Conservation (phyloP, 345 rosid genomes). For the Salix suchowensis region DNA sequence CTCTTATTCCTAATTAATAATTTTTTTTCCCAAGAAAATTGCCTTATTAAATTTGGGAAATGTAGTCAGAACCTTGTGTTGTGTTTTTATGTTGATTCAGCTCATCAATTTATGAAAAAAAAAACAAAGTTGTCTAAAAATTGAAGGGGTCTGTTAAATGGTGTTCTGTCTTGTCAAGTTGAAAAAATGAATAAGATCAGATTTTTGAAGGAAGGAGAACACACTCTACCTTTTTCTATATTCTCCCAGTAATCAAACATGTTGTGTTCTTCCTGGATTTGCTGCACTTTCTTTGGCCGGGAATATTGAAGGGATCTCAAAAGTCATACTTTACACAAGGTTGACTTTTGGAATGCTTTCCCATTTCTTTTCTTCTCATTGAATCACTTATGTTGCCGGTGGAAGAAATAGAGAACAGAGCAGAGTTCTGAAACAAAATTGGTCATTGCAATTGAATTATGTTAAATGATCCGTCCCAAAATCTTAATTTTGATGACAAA, state of each 20-base stretch:
- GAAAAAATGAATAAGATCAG: background rate
- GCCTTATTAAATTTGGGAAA: background rate
- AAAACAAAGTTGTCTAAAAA: background rate
- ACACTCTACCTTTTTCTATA: background rate
- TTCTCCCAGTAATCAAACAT: background rate
- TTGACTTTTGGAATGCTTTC: slow-evolving; percentile 12
- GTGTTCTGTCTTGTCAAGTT: background rate
- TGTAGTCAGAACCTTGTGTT: background rate
- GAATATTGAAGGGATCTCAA: background rate
- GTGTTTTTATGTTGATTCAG: background rate
- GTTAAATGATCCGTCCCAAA: background rate
- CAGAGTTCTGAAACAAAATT: background rate
- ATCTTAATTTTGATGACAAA: background rate
- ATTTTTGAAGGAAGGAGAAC: background rate
- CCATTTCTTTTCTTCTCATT: background rate
- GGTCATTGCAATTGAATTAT: background rate
- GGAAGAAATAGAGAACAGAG: background rate
- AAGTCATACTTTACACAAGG: background rate
- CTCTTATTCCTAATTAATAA: background rate
- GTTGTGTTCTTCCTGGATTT: background rate
- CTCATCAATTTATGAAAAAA: background rate
- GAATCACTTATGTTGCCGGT: background rate
- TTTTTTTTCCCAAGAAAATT: slow-evolving; percentile 2
- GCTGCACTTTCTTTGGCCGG: background rate
- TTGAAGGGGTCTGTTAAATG: background rate